Base-by-base conservation (phyloP, 805 yeast genomes). In the Metschnikowia amazonensis region DNA sequence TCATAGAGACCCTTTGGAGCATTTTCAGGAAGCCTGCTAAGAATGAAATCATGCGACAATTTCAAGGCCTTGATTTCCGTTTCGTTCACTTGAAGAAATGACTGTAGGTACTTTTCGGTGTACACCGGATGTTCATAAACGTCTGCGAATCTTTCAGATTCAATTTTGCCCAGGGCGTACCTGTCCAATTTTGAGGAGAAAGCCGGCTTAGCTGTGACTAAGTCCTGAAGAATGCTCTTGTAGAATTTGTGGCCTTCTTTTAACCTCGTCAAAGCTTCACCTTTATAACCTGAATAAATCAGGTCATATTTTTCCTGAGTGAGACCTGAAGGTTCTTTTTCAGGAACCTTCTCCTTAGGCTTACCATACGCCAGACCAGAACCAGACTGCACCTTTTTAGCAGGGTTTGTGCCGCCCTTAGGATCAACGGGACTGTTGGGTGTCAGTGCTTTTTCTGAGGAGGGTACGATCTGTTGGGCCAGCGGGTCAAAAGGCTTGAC, bases 91-190 rank as follows among this genome's bases (percentile, higher is more conserved):
- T 74, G 74, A 18, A 83, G 63, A 53, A 78, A 81, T 20, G 68
- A 59, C 2, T 70, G 62, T 30, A 83, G 64, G 58, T 77, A 81
- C 14, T 72, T 66, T 51, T 82, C 86, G 6, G 81, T 71, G 55
- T 81, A 72, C 0, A 74, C 60, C 6, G 50, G 53, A 16, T 61
- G 56, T 31, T 64, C 53, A 18, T 59, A 56, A 0, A 72, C 75
- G 45, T 64, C 64, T 33, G 66, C 69, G 13, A 67, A 47, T 67
- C 79, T 37, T 45, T 57, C 46, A 38, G 49, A 42, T 27, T 44
- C 25, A 24, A 44, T 36, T n/a, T 39, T 47, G 21, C 37, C 40
- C 16, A 68, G 49, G 37, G 60, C 60, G 55, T 76, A 80, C 21
- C 80, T 72, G 1, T 66, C 66, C 37, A 82, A 62, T 20, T 66